Evolutionary conservation across 441 rosid species (phyloP).

Genomic region (Adansonia gregorii): DNA sequence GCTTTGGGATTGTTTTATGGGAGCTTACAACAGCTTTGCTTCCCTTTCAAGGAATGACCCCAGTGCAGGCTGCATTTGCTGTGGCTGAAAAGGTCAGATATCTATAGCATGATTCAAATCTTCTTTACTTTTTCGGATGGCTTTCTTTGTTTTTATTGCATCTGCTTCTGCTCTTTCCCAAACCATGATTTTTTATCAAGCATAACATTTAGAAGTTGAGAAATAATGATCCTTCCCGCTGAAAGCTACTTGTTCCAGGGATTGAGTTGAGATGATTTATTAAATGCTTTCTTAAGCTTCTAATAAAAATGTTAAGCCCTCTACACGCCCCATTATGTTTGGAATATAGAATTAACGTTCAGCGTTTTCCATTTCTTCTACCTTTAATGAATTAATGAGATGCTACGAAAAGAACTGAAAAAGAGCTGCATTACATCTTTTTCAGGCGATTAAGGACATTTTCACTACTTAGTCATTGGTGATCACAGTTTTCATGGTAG

Average conservation of each 20-base stretch:
- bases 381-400: background rate
- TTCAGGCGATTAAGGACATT: background rate
- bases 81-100: too few relatives aligned
- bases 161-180: background rate
- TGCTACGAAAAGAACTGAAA: background rate
- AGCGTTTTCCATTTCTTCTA: background rate
- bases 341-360: background rate
- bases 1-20: too few relatives aligned
- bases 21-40: too few relatives aligned
- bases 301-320: background rate
- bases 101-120: too few relatives aligned
- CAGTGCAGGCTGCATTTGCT: too few relatives aligned
- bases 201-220: conserved; percentile 1
- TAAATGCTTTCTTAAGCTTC: background rate
- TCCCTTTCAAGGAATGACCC: too few relatives aligned
- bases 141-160: too few relatives aligned
- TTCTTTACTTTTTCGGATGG: too few relatives aligned
- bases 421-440: conserved; percentile 1
- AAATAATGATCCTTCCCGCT: background rate
- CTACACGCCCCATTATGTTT: background rate
- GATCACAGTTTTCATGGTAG: background rate
- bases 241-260: background rate
- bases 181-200: background rate
- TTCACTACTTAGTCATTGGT: background rate
- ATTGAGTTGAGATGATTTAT: background rate